Evolutionary conservation across 2,329 filamentous ascomycete genomes (phyloP).

Genomic region (Sclerotinia borealis): DNA sequence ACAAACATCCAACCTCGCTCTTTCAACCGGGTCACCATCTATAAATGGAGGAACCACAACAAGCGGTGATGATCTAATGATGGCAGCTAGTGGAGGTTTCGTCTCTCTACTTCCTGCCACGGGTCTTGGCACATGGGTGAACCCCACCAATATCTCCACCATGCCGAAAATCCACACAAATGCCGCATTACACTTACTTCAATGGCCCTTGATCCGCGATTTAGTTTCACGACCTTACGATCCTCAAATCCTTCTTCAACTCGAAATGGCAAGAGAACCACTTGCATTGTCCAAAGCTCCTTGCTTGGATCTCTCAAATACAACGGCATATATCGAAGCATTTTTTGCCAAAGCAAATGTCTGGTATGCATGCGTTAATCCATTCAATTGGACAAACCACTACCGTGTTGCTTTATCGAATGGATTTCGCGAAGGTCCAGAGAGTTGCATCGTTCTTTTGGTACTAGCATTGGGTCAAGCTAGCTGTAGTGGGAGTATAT

Average conservation of each 20-base stretch:
- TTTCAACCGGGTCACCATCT: slow-evolving; percentile 57
- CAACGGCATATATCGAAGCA: slow-evolving; percentile 66
- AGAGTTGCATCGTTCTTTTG: slow-evolving; percentile 75
- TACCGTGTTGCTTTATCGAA: slow-evolving; percentile 70
- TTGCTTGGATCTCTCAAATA: slow-evolving; percentile 67
- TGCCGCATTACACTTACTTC: slow-evolving; percentile 68
- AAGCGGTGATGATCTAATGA: slow-evolving; percentile 50
- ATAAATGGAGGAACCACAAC: slow-evolving; percentile 58
- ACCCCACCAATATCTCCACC: slow-evolving; percentile 65
- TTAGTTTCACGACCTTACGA: slow-evolving; percentile 72
- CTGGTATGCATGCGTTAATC: slow-evolving; percentile 82
- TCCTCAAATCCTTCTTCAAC: slow-evolving; percentile 72
- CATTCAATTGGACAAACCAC: slow-evolving; percentile 70
- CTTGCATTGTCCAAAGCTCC: slow-evolving; percentile 59
- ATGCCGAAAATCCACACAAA: slow-evolving; percentile 85
- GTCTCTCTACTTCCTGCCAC: slow-evolving; percentile 53
- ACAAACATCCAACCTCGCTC: slow-evolving; percentile 44
- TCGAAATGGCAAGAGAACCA: slow-evolving; percentile 76
- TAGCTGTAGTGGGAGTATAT: slow-evolving; percentile 69
- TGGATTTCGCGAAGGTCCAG: slow-evolving; percentile 70
- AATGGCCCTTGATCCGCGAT: slow-evolving; percentile 75
- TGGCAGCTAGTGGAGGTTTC: slow-evolving; percentile 40
- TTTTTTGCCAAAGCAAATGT: slow-evolving; percentile 78
- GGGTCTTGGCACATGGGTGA: slow-evolving; percentile 68
- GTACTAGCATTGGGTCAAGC: slow-evolving; percentile 74